phyloP scores from a whole-genome alignment of 139 green algal species.

The Gonium pectorale region DNA sequence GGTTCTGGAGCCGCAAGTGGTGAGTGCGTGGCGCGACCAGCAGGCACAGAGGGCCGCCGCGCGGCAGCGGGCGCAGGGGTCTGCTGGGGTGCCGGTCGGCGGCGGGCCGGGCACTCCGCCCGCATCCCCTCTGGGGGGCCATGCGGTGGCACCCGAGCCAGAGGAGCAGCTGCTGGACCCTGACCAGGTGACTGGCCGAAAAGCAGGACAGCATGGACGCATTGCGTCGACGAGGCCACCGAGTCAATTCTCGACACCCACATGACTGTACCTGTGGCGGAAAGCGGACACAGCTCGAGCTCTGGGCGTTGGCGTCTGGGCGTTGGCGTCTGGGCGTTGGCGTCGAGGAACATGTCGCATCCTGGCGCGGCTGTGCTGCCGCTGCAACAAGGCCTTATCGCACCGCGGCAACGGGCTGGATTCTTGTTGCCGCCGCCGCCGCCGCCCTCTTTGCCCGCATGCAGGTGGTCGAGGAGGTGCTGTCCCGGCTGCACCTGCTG shows the following conservation, averaged over 20 bases:
- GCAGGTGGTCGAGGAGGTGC: slow-evolving; percentile 11
- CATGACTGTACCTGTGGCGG: no score
- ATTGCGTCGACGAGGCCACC: no score
- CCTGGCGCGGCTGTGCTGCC: no score
- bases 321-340: no score
- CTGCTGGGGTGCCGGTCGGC: neutral
- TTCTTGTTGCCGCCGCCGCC: neutral
- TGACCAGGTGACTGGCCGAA: neutral
- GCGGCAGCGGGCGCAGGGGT: no score
- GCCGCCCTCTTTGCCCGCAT: neutral
- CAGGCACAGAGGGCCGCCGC: slow-evolving; percentile 8
- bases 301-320: no score
- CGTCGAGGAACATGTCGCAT: no score
- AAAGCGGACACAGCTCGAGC: no score
- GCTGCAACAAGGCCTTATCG: no score
- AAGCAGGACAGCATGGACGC: no score
- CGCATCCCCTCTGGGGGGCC: neutral
- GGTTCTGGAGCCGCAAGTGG: slow-evolving; percentile 18
- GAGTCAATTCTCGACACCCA: no score
- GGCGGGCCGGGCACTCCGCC: neutral
- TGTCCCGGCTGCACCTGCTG: slow-evolving; percentile 36
- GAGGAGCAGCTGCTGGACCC: neutral
- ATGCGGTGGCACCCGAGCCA: neutral
- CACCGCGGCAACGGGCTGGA: no score
- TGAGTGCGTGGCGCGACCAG: slow-evolving; percentile 13